Base-by-base conservation (phyloP, 2,329 filamentous ascomycete species). In the Neophaeococcomyces mojaviensis region DNA sequence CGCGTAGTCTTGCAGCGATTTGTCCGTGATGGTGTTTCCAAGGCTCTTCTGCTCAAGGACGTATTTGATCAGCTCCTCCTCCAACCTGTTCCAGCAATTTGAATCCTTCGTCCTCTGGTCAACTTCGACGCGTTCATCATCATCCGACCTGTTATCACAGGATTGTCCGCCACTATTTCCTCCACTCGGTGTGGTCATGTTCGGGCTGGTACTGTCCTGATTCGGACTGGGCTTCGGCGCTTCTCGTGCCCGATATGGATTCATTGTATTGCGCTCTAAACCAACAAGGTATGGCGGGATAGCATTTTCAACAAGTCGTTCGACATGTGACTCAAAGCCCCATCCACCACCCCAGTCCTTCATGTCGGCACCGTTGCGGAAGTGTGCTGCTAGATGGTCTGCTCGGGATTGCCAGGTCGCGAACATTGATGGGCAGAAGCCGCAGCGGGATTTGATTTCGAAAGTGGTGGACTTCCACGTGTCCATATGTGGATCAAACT, bases 391-490 rank as follows among this genome's bases (percentile, higher is more conserved):
- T n/a, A 68, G 49, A 52, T 68, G 65, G 43, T 67, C 63, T 5
- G 60, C 61, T 7, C 65, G 55, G 8, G 58, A 57, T 46, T 50
- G 55, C 58, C 56, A 65, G 4, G 55, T 61, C n/a, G 48, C 54
- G 49, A 59, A 62, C 22, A 39, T 51, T 41, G 48, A 58, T 6
- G 55, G 53, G 47, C 63, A 66, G 47, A 66, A 64, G 15, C 63
- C 63, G 39, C 63, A 65, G 3, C 59, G 47, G 2, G 60, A 68
- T 22, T 69, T 73, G 55, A 81, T 70, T 46, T 70, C 68, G n/a
- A 66, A 65, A 2, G 67, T 67, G 22, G 70, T 67, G 6, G 67
- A 67, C 57, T 76, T 76, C 76, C 77, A 81, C 3, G 60, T 61
- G 6, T 78, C 72, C 65, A 79, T 77, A 32, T 51, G 48, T 20